phyloP scores from a whole-genome alignment of 2,329 filamentous ascomycete species.

The Botrytis elliptica region DNA sequence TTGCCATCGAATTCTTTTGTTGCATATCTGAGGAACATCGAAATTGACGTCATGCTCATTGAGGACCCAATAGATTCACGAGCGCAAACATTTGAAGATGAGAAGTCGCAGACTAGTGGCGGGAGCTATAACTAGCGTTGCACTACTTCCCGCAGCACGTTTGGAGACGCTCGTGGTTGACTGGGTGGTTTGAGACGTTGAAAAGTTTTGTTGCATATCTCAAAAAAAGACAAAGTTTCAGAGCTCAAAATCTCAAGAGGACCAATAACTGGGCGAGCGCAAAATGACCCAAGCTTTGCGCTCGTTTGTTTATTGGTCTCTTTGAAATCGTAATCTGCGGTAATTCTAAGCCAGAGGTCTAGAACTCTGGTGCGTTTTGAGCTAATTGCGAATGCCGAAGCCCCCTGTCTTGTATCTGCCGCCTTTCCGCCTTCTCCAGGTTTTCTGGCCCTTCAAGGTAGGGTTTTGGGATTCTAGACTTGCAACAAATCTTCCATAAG shows the following conservation, averaged over 20 bases:
- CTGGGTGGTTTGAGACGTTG: neutral
- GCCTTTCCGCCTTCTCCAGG: too few species aligned
- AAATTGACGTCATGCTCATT: neutral
- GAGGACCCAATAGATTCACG: neutral
- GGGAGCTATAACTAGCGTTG: neutral
- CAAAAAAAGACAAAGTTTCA: neutral
- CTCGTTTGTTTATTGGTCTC: neutral
- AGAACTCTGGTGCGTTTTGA: neutral
- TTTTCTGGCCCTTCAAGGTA: neutral
- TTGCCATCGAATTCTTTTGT: neutral
- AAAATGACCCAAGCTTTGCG: neutral
- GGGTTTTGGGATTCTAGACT: neutral
- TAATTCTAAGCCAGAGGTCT: neutral
- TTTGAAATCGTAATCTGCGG: neutral
- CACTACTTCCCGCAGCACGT: neutral
- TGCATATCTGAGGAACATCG: neutral
- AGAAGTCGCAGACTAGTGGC: neutral
- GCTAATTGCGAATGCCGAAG: neutral
- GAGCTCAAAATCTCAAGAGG: neutral
- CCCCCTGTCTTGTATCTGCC: neutral
- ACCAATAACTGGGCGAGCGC: neutral
- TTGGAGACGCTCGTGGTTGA: neutral
- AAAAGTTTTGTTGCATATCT: conserved; percentile 9
- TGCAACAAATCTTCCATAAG: neutral
- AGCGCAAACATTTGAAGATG: neutral